These are phyloP conservation scores for Candida berthetii DNA, from an alignment of 805 yeast species.

Conservation along the genomic window DNA sequence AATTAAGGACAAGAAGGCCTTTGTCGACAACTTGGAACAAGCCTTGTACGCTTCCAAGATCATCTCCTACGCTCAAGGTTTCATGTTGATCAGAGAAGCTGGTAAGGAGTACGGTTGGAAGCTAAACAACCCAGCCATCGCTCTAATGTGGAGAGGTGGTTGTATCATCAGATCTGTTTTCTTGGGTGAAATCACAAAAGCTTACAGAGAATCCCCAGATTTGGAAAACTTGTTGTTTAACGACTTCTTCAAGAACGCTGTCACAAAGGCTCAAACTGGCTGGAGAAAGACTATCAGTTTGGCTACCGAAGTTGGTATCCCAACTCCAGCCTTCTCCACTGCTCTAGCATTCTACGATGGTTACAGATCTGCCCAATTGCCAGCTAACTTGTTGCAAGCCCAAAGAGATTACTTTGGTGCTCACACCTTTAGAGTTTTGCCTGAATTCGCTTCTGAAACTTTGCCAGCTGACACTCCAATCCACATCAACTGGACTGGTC, in stretches of 20 bases:
- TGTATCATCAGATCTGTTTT: constrained; percentile 98
- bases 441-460: constrained; percentile 70
- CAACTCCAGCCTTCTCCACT: constrained; percentile 96
- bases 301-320: constrained; percentile 83
- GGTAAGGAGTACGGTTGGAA: constrained; percentile 96
- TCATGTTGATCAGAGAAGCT: constrained; percentile 98
- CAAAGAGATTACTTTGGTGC: constrained; percentile 99
- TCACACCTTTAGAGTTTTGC: constrained; percentile 94
- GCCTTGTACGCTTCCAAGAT: constrained; percentile 98
- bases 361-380: constrained; percentile 91
- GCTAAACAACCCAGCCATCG: constrained; percentile 96
- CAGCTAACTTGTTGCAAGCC: constrained; percentile 98
- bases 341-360: constrained; percentile 98
- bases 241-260: constrained; percentile 89
- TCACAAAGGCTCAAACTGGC: constrained; percentile 87
- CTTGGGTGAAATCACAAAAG: constrained; percentile 94
- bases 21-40: constrained; percentile 92
- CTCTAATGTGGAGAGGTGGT: constrained; percentile 99
- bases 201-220: constrained; percentile 90
- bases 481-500: constrained; percentile 99
- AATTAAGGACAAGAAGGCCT: constrained; percentile 70
- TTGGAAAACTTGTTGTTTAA: constrained; percentile 94
- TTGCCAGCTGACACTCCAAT: constrained; percentile 78
- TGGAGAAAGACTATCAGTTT: constrained; percentile 87
- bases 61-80: constrained; percentile 98